Conservation (phyloP, 192 early-diverging fungal genomes). For the Backusella sp. region DNA sequence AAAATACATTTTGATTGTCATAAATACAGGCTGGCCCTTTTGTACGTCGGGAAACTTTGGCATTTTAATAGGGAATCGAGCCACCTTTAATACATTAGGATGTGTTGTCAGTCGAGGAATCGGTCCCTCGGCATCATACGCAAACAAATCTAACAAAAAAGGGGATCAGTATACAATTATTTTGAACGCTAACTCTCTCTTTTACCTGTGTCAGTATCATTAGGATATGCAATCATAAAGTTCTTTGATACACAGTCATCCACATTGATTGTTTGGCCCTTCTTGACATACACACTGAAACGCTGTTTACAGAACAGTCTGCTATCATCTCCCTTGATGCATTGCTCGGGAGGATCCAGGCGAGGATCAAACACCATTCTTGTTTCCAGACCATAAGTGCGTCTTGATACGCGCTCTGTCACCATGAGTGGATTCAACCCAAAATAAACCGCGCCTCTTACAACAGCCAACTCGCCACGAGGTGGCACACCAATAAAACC, state of each 20-base stretch:
- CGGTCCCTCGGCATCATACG: conserved; percentile 31
- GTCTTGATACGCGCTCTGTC: conserved; percentile 49
- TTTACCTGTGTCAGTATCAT: conserved; percentile 43
- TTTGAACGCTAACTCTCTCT: background rate
- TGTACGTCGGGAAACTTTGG: conserved; percentile 37
- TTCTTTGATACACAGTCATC: conserved; percentile 54
- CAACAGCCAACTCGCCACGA: conserved; percentile 47
- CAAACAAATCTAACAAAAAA: conserved; percentile 32
- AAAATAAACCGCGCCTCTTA: conserved; percentile 54
- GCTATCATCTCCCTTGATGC: conserved; percentile 46
- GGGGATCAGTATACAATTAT: background rate
- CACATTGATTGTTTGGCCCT: conserved; percentile 43
- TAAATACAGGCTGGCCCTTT: conserved; percentile 47
- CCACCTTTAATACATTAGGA: conserved; percentile 34
- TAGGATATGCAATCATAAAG: conserved; percentile 47
- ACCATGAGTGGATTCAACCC: conserved; percentile 51
- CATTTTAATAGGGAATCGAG: conserved; percentile 43
- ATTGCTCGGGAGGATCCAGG: conserved; percentile 47
- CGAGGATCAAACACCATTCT: conserved; percentile 52
- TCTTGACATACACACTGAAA: conserved; percentile 43
- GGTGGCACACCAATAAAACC: conserved; percentile 45
- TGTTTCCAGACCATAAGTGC: conserved; percentile 52
- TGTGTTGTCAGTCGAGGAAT: conserved; percentile 37
- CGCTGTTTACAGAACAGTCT: conserved; percentile 40
- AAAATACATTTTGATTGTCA: conserved; percentile 50